Evolutionary conservation across 1,284 basidiomycete genomes (phyloP).

Genomic region (Phenoliferia sp.): DNA sequence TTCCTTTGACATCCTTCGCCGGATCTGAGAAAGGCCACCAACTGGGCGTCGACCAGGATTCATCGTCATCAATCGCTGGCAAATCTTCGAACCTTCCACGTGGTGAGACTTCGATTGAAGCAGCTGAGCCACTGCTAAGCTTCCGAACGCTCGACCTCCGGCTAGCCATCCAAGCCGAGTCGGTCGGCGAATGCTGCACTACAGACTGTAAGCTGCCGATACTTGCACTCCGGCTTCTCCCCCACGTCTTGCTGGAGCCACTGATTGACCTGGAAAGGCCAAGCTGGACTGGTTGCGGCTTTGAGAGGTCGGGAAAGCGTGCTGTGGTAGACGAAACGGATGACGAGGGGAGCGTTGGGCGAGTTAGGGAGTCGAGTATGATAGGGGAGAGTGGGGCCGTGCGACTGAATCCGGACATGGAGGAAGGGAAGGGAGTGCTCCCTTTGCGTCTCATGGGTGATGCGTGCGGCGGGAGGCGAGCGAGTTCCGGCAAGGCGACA

Average conservation of each 20-base stretch:
- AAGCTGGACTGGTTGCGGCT: neutral
- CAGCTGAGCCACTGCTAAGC: neutral
- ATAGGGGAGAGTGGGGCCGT: slow-evolving; percentile 46
- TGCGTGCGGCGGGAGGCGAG: too few relatives aligned
- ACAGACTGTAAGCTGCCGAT: slow-evolving; percentile 8
- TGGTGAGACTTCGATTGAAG: neutral
- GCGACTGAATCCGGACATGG: neutral
- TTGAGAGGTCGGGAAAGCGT: slow-evolving; percentile 2
- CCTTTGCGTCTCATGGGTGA: too few relatives aligned
- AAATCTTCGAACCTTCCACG: neutral
- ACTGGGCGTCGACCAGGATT: neutral
- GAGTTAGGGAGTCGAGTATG: slow-evolving; percentile 57
- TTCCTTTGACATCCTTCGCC: neutral
- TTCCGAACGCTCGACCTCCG: neutral
- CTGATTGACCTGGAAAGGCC: neutral
- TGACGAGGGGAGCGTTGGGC: slow-evolving; percentile 60
- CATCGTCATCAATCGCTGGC: neutral
- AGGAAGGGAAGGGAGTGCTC: too few relatives aligned
- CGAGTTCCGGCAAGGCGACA: too few relatives aligned
- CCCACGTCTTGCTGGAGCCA: neutral
- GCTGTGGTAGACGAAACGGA: slow-evolving; percentile 44
- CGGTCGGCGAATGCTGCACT: neutral
- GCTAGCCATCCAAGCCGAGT: neutral
- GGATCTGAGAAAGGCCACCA: slow-evolving; percentile 30
- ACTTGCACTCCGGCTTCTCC: slow-evolving; percentile 6